Evolutionary conservation across 164 flowering plant species (phyloP).

Genomic region (Pachysandra terminalis): DNA sequence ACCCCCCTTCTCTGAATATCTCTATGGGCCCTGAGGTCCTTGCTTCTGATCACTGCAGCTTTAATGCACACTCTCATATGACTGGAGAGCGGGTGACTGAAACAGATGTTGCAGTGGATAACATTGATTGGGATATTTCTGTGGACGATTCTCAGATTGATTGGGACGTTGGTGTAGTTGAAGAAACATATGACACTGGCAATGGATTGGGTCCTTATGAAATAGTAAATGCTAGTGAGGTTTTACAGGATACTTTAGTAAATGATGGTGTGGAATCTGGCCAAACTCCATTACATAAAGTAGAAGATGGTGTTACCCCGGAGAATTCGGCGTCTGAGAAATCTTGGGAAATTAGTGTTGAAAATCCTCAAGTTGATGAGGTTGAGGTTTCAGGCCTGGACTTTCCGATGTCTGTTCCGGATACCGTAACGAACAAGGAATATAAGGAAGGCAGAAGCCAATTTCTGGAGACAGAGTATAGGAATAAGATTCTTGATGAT

Average conservation of each 20-base stretch:
- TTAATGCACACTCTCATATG: constrained; percentile 24
- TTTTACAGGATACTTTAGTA: constrained; percentile 29
- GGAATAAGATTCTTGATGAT: constrained; percentile 94
- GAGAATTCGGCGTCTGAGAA: constrained; percentile 50
- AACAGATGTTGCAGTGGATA: constrained; percentile 31
- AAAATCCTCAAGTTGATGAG: constrained; percentile 55
- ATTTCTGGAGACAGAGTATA: constrained; percentile 88
- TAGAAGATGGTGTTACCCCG: constrained; percentile 23
- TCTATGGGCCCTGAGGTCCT: constrained; percentile 48
- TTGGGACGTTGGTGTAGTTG: constrained; percentile 83
- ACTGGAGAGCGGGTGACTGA: constrained; percentile 20
- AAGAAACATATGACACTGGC: constrained; percentile 59
- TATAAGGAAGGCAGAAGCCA: constrained; percentile 57
- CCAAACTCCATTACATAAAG: constrained; percentile 25
- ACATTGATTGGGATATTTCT: constrained; percentile 89
- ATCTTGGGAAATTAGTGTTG: constrained; percentile 87
- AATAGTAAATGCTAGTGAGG: constrained; percentile 67
- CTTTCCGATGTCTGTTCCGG: constrained; percentile 24
- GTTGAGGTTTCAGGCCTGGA: constrained; percentile 33
- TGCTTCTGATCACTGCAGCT: no score
- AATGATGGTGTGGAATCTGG: constrained; percentile 33
- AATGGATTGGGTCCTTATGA: constrained; percentile 86
- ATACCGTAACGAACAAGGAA: constrained; percentile 24
- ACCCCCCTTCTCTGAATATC: constrained; percentile 71
- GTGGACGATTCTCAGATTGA: constrained; percentile 79